phyloP scores from a whole-genome alignment of 306 rosid species.

The Medicago arabica region DNA sequence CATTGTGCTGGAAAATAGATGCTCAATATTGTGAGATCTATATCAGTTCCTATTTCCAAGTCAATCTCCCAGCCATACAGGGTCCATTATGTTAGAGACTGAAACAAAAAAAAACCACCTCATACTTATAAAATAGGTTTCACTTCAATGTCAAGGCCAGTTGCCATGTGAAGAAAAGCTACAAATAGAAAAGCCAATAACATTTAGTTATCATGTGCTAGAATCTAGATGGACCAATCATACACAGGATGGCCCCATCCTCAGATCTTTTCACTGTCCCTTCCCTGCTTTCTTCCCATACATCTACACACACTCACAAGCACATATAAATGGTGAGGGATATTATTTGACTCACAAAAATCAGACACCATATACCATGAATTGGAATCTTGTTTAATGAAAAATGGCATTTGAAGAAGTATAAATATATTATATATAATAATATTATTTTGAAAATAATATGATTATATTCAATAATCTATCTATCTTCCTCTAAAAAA shows the following conservation, averaged over 20 bases:
- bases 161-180: slow-evolving; percentile 50
- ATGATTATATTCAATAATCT: too few species aligned
- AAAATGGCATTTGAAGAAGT: too few species aligned
- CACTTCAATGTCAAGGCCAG: slow-evolving; percentile 28
- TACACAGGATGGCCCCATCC: slow-evolving; percentile 39
- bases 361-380: too few species aligned
- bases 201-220: slow-evolving; percentile 30
- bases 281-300: not conserved
- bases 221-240: slow-evolving; percentile 42
- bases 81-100: not conserved
- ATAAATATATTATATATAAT: too few species aligned
- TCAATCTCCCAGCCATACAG: too few species aligned
- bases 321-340: too few species aligned
- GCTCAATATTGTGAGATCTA: not conserved
- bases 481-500: too few species aligned
- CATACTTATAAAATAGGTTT: not conserved
- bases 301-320: not conserved
- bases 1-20: not conserved
- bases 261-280: slow-evolving; percentile 46
- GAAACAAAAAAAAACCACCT: not conserved
- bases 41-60: too few species aligned
- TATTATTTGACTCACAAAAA: too few species aligned
- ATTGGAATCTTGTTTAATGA: too few species aligned
- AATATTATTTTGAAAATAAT: too few species aligned
- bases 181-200: slow-evolving; percentile 28